phyloP scores from a whole-genome alignment of 768 basidiomycete genomes.

The Boletus subcaerulescens region DNA sequence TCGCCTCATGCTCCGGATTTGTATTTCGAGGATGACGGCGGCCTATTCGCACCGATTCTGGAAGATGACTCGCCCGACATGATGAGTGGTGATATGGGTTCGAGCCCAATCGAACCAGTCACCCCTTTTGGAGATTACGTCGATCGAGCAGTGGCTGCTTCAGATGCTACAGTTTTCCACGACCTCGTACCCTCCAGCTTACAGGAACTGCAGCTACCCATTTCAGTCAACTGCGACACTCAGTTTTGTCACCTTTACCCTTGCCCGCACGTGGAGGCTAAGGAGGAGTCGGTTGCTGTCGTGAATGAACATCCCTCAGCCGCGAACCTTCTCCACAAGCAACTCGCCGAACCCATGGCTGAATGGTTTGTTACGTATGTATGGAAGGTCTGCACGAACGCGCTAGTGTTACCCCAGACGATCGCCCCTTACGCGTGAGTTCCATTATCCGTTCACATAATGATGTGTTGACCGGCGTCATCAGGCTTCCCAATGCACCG shows the following conservation, averaged over 20 bases:
- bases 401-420: slow-evolving; percentile 51
- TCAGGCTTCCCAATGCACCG: slow-evolving; percentile 29
- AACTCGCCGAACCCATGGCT: slow-evolving; percentile 71
- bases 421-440: slow-evolving; percentile 59
- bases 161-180: slow-evolving; percentile 26
- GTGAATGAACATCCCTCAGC: slow-evolving; percentile 32
- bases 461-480: slow-evolving; percentile 8
- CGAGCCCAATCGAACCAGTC: slow-evolving; percentile 70
- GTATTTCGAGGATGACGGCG: slow-evolving; percentile 26
- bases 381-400: slow-evolving; percentile 82
- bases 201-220: slow-evolving; percentile 17
- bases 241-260: slow-evolving; percentile 23
- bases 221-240: slow-evolving; percentile 25
- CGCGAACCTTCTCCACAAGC: slow-evolving; percentile 62
- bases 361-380: slow-evolving; percentile 79
- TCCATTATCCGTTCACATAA: neutral
- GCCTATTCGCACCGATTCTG: slow-evolving; percentile 57
- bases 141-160: slow-evolving; percentile 63
- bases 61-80: slow-evolving; percentile 64
- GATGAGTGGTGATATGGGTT: slow-evolving; percentile 49
- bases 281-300: slow-evolving; percentile 35
- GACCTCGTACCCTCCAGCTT: slow-evolving; percentile 17
- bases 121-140: slow-evolving; percentile 78
- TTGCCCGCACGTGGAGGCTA: slow-evolving; percentile 13
- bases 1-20: slow-evolving; percentile 20